Conservation (phyloP, 495 filamentous ascomycete species). For the Tuber magnatum region DNA sequence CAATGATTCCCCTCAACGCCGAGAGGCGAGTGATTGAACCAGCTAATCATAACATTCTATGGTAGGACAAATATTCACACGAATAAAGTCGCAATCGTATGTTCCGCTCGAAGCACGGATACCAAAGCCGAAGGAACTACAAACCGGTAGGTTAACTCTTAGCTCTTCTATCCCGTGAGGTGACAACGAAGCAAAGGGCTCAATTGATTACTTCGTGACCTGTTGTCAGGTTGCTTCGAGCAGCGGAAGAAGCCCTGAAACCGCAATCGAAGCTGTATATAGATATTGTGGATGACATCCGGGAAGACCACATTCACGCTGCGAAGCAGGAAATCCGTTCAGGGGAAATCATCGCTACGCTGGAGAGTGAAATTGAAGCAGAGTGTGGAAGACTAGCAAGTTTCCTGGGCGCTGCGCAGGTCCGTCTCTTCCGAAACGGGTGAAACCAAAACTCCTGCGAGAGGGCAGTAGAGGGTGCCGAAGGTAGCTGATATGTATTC, state of each 20-base stretch:
- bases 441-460: not conserved
- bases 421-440: constrained; percentile 28
- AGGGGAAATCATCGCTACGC: constrained; percentile 51
- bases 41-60: not conserved
- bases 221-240: constrained; percentile 56
- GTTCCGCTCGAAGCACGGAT: constrained; percentile 83
- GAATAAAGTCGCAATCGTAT: constrained; percentile 76
- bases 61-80: constrained; percentile 1
- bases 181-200: not conserved
- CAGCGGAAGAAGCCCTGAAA: constrained; percentile 61
- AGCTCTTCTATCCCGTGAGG: not conserved
- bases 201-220: not conserved
- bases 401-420: constrained; percentile 52
- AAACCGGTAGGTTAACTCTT: constrained; percentile 64
- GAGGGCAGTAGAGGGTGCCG: not conserved
- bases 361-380: constrained; percentile 57
- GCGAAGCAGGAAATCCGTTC: constrained; percentile 57
- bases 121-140: constrained; percentile 93
- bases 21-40: not conserved
- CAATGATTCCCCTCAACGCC: not conserved
- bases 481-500: not conserved
- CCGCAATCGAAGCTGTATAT: constrained; percentile 54
- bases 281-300: constrained; percentile 66
- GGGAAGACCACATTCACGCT: constrained; percentile 64
- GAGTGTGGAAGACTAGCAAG: constrained; percentile 62